phyloP scores from a whole-genome alignment of 2,329 filamentous ascomycete species.

The Talaromyces amestolkiae region DNA sequence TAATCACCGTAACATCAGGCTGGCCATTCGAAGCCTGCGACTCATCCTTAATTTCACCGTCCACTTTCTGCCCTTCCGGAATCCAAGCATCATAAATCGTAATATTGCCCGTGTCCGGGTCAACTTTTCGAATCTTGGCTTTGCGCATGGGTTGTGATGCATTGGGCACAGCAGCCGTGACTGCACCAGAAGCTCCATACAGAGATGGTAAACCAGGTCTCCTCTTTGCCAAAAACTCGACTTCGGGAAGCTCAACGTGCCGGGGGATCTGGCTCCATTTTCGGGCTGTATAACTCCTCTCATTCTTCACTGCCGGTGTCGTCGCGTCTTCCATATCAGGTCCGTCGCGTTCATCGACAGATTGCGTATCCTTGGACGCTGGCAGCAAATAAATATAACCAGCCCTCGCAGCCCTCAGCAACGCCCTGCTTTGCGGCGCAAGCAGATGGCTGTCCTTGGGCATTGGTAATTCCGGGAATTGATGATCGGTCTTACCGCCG shows the following conservation, averaged over 20 bases:
- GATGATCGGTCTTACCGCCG: conserved; percentile 24
- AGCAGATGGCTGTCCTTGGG: conserved; percentile 80
- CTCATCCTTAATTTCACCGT: conserved; percentile 72
- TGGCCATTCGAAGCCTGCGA: conserved; percentile 49
- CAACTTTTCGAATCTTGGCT: conserved; percentile 74
- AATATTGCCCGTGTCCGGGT: conserved; percentile 72
- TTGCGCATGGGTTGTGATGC: conserved; percentile 63
- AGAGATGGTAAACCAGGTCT: conserved; percentile 58
- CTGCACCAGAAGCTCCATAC: conserved; percentile 40
- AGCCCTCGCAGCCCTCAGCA: conserved; percentile 76
- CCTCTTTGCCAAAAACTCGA: conserved; percentile 62
- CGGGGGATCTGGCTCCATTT: conserved; percentile 59
- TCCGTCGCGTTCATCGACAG: conserved; percentile 36
- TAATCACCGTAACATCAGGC: conserved; percentile 33
- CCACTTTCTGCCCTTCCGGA: conserved; percentile 72
- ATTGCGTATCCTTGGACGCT: conserved; percentile 31
- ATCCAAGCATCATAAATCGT: conserved; percentile 82
- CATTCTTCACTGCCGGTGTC: conserved; percentile 29
- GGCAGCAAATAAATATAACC: conserved; percentile 71
- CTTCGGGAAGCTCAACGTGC: conserved; percentile 57
- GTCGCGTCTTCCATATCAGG: conserved; percentile 37
- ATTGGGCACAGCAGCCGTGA: conserved; percentile 22
- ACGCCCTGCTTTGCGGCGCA: conserved; percentile 73
- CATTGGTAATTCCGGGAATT: conserved; percentile 75
- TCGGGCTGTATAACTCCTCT: conserved; percentile 54